A percentile compares a stretch with the other conserved stretches of the same genome.
These are phyloP conservation scores for Madurella fahalii DNA, from an alignment of 2,329 filamentous ascomycete species.

Conservation along the genomic window DNA sequence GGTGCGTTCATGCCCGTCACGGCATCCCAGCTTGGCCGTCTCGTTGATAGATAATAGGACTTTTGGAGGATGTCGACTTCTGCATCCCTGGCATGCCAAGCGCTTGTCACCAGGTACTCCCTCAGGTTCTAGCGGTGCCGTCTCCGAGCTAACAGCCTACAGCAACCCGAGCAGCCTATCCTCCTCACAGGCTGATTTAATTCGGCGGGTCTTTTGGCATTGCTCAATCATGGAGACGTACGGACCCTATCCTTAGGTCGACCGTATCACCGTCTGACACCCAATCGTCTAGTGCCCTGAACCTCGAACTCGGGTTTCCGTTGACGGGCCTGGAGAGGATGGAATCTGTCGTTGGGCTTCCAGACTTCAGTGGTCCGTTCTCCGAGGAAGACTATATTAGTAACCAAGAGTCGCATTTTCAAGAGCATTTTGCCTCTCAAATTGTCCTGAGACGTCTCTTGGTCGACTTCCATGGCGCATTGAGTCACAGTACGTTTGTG, in stretches of 20 bases:
- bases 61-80: slow-evolving; percentile 56
- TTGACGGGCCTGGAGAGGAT: slow-evolving; percentile 50
- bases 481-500: slow-evolving; percentile 47
- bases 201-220: slow-evolving; percentile 54
- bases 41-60: slow-evolving; percentile 38
- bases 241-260: slow-evolving; percentile 12
- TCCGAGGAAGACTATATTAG: slow-evolving; percentile 44
- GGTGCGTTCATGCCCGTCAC: slow-evolving; percentile 33
- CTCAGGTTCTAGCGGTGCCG: neutral
- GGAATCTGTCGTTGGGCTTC: slow-evolving; percentile 51
- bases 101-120: slow-evolving; percentile 49
- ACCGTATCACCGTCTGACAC: slow-evolving; percentile 14
- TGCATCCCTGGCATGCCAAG: slow-evolving; percentile 55
- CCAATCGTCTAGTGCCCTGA: slow-evolving; percentile 41
- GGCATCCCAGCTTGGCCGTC: no score
- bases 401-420: slow-evolving; percentile 50
- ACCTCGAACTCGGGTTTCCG: slow-evolving; percentile 56
- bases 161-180: slow-evolving; percentile 43
- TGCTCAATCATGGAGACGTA: slow-evolving; percentile 54
- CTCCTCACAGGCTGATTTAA: slow-evolving; percentile 45
- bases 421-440: slow-evolving; percentile 57
- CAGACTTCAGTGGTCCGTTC: slow-evolving; percentile 47
- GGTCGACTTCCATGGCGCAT: slow-evolving; percentile 47
- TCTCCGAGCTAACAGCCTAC: neutral
- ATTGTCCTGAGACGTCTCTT: slow-evolving; percentile 53